Conservation (phyloP, 1,284 basidiomycete species). For the Cryptococcus jaspeensis region DNA sequence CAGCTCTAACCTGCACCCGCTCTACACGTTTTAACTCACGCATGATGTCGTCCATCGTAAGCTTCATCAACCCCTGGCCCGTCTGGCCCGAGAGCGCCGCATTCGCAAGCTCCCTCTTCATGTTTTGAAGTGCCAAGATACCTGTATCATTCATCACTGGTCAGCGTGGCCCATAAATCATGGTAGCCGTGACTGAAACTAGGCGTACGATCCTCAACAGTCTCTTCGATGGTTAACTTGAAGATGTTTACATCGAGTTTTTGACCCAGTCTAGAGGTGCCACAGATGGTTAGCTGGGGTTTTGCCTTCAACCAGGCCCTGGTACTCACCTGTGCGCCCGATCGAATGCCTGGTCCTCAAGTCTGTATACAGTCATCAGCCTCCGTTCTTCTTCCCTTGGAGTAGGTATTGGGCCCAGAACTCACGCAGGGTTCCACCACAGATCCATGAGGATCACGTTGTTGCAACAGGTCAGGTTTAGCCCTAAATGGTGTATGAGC, state of each 20-base stretch:
- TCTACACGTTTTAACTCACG: conserved; percentile 43
- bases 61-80: conserved; percentile 71
- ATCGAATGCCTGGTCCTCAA: conserved; percentile 89
- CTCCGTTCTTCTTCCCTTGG: neutral
- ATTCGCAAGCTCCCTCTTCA: conserved; percentile 78
- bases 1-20: neutral
- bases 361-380: conserved; percentile 29
- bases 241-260: conserved; percentile 82
- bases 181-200: too few species aligned
- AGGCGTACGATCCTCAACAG: conserved; percentile 86
- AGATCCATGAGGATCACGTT: conserved; percentile 89
- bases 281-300: conserved; percentile 1
- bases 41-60: conserved; percentile 80
- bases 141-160: too few species aligned
- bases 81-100: conserved; percentile 87
- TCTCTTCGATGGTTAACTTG: conserved; percentile 85
- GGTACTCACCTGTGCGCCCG: conserved; percentile 68
- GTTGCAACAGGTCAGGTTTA: conserved; percentile 92
- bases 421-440: conserved; percentile 85
- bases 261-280: conserved; percentile 65
- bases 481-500: conserved; percentile 52
- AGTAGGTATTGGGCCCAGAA: neutral
- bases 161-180: neutral
- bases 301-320: neutral
- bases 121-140: conserved; percentile 71